These are phyloP conservation scores for Amauroascus niger DNA, from an alignment of 2,329 filamentous ascomycete genomes.

Conservation along the genomic window DNA sequence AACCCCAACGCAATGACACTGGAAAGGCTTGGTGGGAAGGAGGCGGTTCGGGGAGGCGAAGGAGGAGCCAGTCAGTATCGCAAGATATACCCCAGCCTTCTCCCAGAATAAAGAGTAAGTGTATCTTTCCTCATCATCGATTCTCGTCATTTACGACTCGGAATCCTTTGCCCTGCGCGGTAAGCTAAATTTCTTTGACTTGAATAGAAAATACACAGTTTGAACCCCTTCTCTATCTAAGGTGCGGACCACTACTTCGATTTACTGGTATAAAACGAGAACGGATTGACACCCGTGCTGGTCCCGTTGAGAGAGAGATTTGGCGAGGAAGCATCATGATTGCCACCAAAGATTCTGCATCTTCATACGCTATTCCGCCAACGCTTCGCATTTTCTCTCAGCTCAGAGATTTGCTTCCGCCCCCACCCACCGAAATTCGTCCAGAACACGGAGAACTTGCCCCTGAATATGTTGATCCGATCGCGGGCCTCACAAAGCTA, in stretches of 20 bases:
- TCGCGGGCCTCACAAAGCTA: slow-evolving; percentile 77
- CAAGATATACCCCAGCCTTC: slow-evolving; percentile 22
- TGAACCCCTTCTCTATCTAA: slow-evolving; percentile 71
- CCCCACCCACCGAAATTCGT: slow-evolving; percentile 60
- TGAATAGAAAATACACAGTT: slow-evolving; percentile 52
- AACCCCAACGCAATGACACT: slow-evolving; percentile 42
- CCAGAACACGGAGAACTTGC: slow-evolving; percentile 54
- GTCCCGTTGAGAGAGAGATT: slow-evolving; percentile 55
- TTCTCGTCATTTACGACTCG: background rate
- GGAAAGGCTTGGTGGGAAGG: slow-evolving; percentile 71
- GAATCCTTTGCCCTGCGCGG: slow-evolving; percentile 25
- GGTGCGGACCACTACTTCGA: slow-evolving; percentile 80
- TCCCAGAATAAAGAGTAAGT: slow-evolving; percentile 27
- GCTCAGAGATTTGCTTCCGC: slow-evolving; percentile 69
- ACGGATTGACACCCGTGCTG: slow-evolving; percentile 27
- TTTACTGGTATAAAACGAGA: slow-evolving; percentile 72
- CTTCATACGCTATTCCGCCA: slow-evolving; percentile 69
- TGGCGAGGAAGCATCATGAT: slow-evolving; percentile 97
- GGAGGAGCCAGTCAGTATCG: slow-evolving; percentile 39
- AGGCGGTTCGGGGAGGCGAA: slow-evolving; percentile 37
- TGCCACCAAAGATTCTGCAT: slow-evolving; percentile 75
- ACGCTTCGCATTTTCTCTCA: slow-evolving; percentile 78
- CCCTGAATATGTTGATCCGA: slow-evolving; percentile 74
- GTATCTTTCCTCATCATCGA: background rate
- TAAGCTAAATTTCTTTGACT: slow-evolving; percentile 25